Evolutionary conservation across 192 early-diverging fungal species (phyloP), one percentile per base, ranked within the genome.

Genomic region (Oehlia diaphana): DNA sequence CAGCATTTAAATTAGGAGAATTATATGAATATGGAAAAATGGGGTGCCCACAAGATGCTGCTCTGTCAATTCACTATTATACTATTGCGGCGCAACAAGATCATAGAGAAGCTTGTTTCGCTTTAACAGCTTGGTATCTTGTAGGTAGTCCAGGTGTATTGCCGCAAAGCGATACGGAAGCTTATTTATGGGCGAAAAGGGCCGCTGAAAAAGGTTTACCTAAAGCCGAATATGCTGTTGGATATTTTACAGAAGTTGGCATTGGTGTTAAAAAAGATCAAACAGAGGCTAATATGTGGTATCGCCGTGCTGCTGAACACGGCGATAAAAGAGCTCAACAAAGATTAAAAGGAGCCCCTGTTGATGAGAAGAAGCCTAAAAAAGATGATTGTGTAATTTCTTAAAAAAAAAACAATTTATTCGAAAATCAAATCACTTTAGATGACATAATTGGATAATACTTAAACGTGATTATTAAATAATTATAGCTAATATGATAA

Each of bases 21-120:
- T 89, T 87, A 74, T 92, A 89, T 77, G 90, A 92, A 69, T 89
- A 92, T 82, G 90, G 90, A 21, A 89, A 90, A 74, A 75, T 91
- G n/a, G 82, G 80, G 50, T 88, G 89, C 67, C 83, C 83, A 26
- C 84, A 82, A 49, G 91, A 91, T 62, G 82, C 90, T 12, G 87
- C 86, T 16, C 78, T 88, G 16, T 87, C 87, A 0, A 84, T 88
- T 50, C 88, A 89, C 71, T 92, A 86, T 68, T 92, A 91, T 76
- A 90, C 88, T 21, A 81, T 89, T 68, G 91, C 90, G 2, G 90
- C 91, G 5, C 86, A 90, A 77, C 85, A 89, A 74, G 88, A 90
- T 33, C 89, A 92, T 76, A 84, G 86, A 7, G 91, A 92, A 70
- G 87, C 90, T 33, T 87, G 88, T 58, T 89, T 92, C 80, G 90